These are phyloP conservation scores for Skeletonema grethae DNA, from an alignment of 108 stramenopile species.

Conservation along the genomic window DNA sequence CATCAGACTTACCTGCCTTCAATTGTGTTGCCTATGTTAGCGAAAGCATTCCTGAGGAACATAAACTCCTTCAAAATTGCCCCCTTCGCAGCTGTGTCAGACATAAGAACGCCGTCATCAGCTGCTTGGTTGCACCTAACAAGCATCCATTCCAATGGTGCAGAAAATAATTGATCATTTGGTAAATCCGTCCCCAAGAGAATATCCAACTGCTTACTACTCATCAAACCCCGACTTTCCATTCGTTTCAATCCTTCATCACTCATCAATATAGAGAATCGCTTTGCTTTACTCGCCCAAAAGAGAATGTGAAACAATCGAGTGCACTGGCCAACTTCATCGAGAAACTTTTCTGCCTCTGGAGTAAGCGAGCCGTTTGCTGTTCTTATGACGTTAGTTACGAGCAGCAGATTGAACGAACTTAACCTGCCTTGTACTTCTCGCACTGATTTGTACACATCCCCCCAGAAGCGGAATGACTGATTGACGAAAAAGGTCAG, in stretches of 20 bases:
- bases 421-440: slow-evolving; percentile 18
- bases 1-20: slow-evolving; percentile 20
- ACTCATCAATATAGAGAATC: slow-evolving; percentile 13
- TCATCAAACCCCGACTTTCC: slow-evolving; percentile 29
- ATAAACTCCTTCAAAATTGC: slow-evolving; percentile 23
- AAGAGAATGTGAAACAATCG: slow-evolving; percentile 32
- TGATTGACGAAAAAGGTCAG: slow-evolving; percentile 40
- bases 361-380: not conserved
- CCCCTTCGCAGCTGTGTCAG: slow-evolving; percentile 9
- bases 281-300: slow-evolving; percentile 28
- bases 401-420: slow-evolving; percentile 14
- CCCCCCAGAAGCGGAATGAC: slow-evolving; percentile 27
- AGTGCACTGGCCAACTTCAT: slow-evolving; percentile 20
- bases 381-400: not conserved
- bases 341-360: slow-evolving; percentile 20
- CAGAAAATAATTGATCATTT: slow-evolving; percentile 15
- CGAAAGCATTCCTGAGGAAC: slow-evolving; percentile 34
- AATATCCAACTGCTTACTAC: slow-evolving; percentile 3
- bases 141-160: slow-evolving; percentile 35
- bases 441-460: slow-evolving; percentile 25
- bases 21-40: slow-evolving; percentile 36
- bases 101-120: slow-evolving; percentile 21
- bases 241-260: slow-evolving; percentile 14
- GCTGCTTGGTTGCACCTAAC: slow-evolving; percentile 15
- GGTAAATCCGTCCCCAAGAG: slow-evolving; percentile 2